Evolutionary conservation across 1,284 basidiomycete species (phyloP).

Genomic region (Moesziomyces antarcticus): DNA sequence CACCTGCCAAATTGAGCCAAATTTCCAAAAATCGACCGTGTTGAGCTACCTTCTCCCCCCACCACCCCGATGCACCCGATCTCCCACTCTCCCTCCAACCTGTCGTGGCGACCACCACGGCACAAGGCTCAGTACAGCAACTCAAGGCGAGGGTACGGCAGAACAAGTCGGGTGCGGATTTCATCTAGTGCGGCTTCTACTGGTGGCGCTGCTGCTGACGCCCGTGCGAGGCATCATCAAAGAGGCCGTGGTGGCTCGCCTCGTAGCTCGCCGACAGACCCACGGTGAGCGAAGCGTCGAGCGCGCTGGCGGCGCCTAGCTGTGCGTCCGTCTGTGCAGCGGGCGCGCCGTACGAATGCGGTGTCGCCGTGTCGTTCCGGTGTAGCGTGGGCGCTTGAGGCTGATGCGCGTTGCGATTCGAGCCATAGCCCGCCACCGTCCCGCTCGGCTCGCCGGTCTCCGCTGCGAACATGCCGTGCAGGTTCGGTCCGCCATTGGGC

Average conservation of each 20-base stretch:
- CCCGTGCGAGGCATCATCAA: background rate
- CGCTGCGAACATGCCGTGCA: too few species aligned
- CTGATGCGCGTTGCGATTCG: background rate
- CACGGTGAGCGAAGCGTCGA: constrained; percentile 25
- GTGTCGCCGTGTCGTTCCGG: constrained; percentile 10
- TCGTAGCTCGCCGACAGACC: constrained; percentile 10
- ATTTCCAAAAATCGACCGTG: background rate
- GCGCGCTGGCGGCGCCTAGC: background rate
- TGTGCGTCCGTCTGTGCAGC: background rate
- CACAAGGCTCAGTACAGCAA: background rate
- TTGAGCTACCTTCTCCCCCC: background rate
- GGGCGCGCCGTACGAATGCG: constrained; percentile 6
- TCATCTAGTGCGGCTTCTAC: too few species aligned
- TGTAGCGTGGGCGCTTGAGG: background rate
- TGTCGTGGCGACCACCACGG: too few species aligned
- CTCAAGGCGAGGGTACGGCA: too few species aligned
- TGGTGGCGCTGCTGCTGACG: background rate
- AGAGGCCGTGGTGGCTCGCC: background rate
- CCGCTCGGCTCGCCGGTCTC: background rate
- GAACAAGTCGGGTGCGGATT: too few species aligned
- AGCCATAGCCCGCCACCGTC: background rate
- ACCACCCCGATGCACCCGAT: background rate
- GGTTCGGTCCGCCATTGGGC: too few species aligned
- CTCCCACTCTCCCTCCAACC: too few species aligned
- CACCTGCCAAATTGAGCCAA: background rate